Conservation (phyloP, 1,284 basidiomycete genomes). For the Athelia psychrophila region DNA sequence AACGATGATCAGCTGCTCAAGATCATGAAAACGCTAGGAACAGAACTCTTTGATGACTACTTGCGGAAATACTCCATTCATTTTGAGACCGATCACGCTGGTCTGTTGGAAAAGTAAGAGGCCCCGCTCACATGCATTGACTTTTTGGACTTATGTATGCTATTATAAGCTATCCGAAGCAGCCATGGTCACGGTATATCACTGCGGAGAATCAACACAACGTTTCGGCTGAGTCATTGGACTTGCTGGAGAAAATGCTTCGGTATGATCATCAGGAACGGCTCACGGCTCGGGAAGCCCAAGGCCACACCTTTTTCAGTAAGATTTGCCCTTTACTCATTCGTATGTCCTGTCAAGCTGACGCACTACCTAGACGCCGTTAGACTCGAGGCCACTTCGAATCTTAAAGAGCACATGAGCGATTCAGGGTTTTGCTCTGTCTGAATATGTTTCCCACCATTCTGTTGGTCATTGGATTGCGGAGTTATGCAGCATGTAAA, state of each 20-base stretch:
- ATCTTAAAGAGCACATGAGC: constrained; percentile 49
- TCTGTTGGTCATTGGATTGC: neutral
- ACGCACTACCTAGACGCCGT: constrained; percentile 38
- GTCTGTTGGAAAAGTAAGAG: constrained; percentile 58
- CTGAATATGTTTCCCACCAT: constrained; percentile 20
- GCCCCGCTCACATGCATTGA: constrained; percentile 13
- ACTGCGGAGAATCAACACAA: constrained; percentile 73
- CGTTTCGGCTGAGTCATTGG: constrained; percentile 72
- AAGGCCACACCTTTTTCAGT: constrained; percentile 80
- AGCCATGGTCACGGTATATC: constrained; percentile 74
- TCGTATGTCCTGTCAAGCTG: constrained; percentile 13
- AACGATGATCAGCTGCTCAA: constrained; percentile 90
- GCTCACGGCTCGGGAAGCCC: constrained; percentile 77
- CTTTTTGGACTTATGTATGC: constrained; percentile 1
- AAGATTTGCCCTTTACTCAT: constrained; percentile 24
- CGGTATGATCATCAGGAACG: constrained; percentile 85
- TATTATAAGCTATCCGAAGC: constrained; percentile 59
- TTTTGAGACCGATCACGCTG: constrained; percentile 67
- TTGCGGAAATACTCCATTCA: constrained; percentile 76
- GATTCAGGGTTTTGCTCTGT: constrained; percentile 59
- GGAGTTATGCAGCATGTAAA: too few relatives aligned
- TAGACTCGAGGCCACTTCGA: constrained; percentile 48
- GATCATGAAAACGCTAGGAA: constrained; percentile 86
- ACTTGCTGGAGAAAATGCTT: constrained; percentile 83
- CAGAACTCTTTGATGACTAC: constrained; percentile 76